Conservation (phyloP, 2,329 filamentous ascomycete species). For the Falciphora oryzae region DNA sequence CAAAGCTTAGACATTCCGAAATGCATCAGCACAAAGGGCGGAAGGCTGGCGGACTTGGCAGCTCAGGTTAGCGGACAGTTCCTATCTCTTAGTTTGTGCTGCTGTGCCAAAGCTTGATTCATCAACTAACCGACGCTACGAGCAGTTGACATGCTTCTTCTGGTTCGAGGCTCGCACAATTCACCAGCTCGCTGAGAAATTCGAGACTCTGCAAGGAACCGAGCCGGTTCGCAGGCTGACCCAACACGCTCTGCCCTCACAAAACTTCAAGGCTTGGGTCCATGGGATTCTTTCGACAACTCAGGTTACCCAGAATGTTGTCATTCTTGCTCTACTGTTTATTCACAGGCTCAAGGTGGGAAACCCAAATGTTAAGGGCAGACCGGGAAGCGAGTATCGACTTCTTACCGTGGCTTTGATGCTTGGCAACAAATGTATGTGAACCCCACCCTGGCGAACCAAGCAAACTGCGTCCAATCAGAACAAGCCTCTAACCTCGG, state of each 20-base stretch:
- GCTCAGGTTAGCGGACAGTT: conserved; percentile 57
- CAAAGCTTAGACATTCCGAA: conserved; percentile 66
- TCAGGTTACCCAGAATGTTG: conserved; percentile 93
- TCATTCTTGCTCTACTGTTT: conserved; percentile 83
- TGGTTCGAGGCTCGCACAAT: conserved; percentile 92
- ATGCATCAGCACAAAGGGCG: conserved; percentile 69
- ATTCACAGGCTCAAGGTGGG: conserved; percentile 88
- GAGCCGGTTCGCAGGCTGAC: conserved; percentile 49
- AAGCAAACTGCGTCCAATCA: neutral
- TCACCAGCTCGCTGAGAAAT: conserved; percentile 66
- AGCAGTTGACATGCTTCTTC: conserved; percentile 87
- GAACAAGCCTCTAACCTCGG: conserved; percentile 1
- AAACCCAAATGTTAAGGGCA: conserved; percentile 84
- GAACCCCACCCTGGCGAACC: neutral
- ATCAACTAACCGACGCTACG: neutral
- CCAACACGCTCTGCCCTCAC: conserved; percentile 67
- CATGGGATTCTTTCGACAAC: conserved; percentile 86
- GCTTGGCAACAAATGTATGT: conserved; percentile 92
- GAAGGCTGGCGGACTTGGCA: conserved; percentile 75
- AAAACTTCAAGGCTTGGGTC: conserved; percentile 90
- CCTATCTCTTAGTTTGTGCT: neutral
- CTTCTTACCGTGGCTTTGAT: conserved; percentile 92
- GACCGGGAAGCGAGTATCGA: conserved; percentile 87
- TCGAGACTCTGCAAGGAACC: conserved; percentile 35
- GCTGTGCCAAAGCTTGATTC: conserved; percentile 12